Percentiles rank a stretch among this genome's conserved stretches.
Evolutionary conservation across 192 early-diverging fungal species (phyloP).

Genomic region (Fimicolochytrium jonesii): DNA sequence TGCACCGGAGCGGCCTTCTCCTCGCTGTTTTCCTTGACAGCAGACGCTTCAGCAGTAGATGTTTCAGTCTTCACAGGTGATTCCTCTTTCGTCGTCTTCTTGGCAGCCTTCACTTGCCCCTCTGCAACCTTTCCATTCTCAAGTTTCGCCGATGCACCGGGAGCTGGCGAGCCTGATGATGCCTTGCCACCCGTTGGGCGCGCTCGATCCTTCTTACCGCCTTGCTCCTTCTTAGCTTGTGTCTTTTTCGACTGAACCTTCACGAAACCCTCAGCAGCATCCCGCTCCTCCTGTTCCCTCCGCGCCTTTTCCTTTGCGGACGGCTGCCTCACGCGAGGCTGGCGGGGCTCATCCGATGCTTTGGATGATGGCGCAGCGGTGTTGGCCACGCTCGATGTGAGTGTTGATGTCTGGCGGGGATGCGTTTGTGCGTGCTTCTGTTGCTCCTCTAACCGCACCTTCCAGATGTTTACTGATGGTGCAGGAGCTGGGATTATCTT

Average conservation of each 20-base stretch:
- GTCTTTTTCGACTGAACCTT: constrained; percentile 32
- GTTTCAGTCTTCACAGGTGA: too few relatives aligned
- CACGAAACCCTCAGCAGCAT: constrained; percentile 38
- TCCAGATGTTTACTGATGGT: constrained; percentile 51
- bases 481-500: constrained; percentile 18
- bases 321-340: constrained; percentile 2
- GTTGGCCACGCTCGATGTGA: neutral
- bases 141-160: too few relatives aligned
- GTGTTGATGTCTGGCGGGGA: neutral
- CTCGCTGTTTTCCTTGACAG: too few relatives aligned
- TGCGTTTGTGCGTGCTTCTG: constrained; percentile 11
- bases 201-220: too few relatives aligned
- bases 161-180: too few relatives aligned
- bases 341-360: neutral
- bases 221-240: constrained; percentile 10
- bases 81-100: too few relatives aligned
- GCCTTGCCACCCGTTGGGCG: too few relatives aligned
- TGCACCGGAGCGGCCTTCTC: neutral
- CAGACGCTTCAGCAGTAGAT: too few relatives aligned
- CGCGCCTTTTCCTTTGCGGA: constrained; percentile 27
- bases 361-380: neutral
- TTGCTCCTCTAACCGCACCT: constrained; percentile 39
- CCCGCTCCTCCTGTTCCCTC: constrained; percentile 32
- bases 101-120: too few relatives aligned
- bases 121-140: too few relatives aligned